A percentile compares a stretch with the other conserved stretches of the same genome.
These are phyloP conservation scores for Boletus fagicola DNA, from an alignment of 768 basidiomycete species.

Conservation along the genomic window DNA sequence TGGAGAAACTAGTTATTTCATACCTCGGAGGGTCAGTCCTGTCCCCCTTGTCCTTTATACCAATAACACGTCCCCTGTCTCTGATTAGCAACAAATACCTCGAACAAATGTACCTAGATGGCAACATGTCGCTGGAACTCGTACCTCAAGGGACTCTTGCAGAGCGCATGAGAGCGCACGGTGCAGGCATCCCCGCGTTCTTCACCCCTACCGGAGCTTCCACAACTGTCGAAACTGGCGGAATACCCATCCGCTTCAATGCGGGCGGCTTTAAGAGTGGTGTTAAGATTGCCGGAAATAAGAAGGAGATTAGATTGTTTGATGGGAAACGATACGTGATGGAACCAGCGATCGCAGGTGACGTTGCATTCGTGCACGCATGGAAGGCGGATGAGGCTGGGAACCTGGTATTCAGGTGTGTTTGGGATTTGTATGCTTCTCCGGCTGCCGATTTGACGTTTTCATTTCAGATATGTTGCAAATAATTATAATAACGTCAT, in stretches of 20 bases:
- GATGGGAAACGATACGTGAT: slow-evolving; percentile 73
- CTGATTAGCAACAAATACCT: slow-evolving; percentile 73
- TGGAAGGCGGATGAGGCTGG: slow-evolving; percentile 92
- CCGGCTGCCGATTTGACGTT: neutral
- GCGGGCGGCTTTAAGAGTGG: slow-evolving; percentile 66
- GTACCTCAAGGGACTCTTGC: slow-evolving; percentile 91
- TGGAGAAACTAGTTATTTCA: slow-evolving; percentile 79
- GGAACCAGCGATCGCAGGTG: slow-evolving; percentile 73
- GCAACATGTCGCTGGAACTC: slow-evolving; percentile 79
- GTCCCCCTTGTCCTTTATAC: neutral
- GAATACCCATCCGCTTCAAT: slow-evolving; percentile 75
- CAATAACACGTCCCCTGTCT: neutral
- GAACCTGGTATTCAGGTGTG: slow-evolving; percentile 81
- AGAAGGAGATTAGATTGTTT: slow-evolving; percentile 72
- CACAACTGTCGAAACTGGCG: slow-evolving; percentile 72
- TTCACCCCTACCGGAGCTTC: slow-evolving; percentile 84
- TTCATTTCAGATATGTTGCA: slow-evolving; percentile 62
- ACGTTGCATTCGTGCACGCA: slow-evolving; percentile 79
- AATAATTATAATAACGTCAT: slow-evolving; percentile 83
- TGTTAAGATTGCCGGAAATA: slow-evolving; percentile 65
- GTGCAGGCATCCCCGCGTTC: slow-evolving; percentile 85
- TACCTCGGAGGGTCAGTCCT: slow-evolving; percentile 73
- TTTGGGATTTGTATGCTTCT: neutral
- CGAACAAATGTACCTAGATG: slow-evolving; percentile 73
- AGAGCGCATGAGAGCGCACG: slow-evolving; percentile 81